These are phyloP conservation scores for Tolypocladium album DNA, from an alignment of 2,329 filamentous ascomycete species.

Conservation along the genomic window DNA sequence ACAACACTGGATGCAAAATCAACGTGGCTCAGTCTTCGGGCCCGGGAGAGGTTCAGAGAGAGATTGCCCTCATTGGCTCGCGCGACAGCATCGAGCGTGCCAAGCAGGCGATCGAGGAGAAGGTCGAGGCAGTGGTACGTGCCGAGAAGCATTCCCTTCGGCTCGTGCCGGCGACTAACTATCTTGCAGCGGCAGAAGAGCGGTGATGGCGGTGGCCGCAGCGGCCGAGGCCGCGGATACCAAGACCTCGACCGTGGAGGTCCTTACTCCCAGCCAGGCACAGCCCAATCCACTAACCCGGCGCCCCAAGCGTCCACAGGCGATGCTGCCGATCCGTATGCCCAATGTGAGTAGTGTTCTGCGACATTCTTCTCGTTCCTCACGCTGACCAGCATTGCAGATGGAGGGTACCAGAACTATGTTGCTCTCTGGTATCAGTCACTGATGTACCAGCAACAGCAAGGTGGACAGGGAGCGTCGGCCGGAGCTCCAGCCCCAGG, in stretches of 20 bases:
- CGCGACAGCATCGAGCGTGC: constrained; percentile 69
- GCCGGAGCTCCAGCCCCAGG: constrained; percentile 23
- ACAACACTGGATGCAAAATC: constrained; percentile 81
- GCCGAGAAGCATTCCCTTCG: background rate
- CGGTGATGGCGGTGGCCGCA: constrained; percentile 34
- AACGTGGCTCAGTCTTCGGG: constrained; percentile 78
- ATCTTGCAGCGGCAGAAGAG: constrained; percentile 41
- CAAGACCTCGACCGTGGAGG: constrained; percentile 46
- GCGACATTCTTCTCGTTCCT: background rate
- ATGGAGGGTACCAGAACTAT: constrained; percentile 76
- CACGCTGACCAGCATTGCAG: constrained; percentile 24
- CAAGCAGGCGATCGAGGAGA: constrained; percentile 79
- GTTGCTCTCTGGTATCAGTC: constrained; percentile 73
- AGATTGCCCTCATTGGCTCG: constrained; percentile 76
- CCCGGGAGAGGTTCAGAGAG: constrained; percentile 67
- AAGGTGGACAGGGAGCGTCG: constrained; percentile 25
- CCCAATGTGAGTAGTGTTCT: constrained; percentile 49
- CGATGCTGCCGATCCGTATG: constrained; percentile 58
- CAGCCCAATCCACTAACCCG: constrained; percentile 30
- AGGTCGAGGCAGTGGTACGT: constrained; percentile 80
- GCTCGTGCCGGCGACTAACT: constrained; percentile 15
- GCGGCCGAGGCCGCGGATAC: constrained; percentile 29
- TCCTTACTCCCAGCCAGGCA: constrained; percentile 37
- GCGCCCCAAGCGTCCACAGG: constrained; percentile 32
- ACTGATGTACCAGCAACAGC: constrained; percentile 32